Conservation (phyloP, 1,284 basidiomycete species). For the Papiliotrema fonsecae region DNA sequence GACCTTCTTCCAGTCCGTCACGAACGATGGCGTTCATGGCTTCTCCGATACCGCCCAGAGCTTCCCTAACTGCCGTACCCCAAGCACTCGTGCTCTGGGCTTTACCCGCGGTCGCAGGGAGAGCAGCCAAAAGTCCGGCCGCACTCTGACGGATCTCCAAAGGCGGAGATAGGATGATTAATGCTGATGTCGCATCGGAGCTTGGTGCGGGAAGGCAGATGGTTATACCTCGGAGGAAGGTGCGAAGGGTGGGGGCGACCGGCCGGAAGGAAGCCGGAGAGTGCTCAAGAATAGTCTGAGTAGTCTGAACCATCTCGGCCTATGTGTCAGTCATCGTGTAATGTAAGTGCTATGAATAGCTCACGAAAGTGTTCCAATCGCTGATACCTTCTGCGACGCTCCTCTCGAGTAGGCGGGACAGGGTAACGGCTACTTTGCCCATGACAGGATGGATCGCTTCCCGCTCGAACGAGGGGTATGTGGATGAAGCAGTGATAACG, state of each 20-base stretch:
- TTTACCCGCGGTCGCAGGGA: slow-evolving; percentile 41
- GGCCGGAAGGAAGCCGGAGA: slow-evolving; percentile 43
- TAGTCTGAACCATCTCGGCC: slow-evolving; percentile 15
- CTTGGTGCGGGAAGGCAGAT: slow-evolving; percentile 16
- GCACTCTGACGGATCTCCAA: slow-evolving; percentile 15
- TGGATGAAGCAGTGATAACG: slow-evolving; percentile 22
- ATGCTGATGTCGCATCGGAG: background rate
- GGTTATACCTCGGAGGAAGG: slow-evolving; percentile 23
- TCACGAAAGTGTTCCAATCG: slow-evolving; percentile 25
- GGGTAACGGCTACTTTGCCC: slow-evolving; percentile 37
- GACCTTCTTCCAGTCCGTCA: slow-evolving; percentile 39
- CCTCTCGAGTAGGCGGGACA: slow-evolving; percentile 30
- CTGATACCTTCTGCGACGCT: slow-evolving; percentile 8
- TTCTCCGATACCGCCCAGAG: slow-evolving; percentile 27
- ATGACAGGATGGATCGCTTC: slow-evolving; percentile 41
- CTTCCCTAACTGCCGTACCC: slow-evolving; percentile 32
- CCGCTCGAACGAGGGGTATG: slow-evolving; percentile 41
- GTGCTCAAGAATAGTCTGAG: slow-evolving; percentile 27
- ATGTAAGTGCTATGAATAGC: slow-evolving; percentile 1
- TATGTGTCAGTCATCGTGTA: slow-evolving; percentile 5
- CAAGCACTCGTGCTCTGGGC: slow-evolving; percentile 34
- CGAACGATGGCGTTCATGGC: slow-evolving; percentile 20
- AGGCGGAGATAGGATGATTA: background rate
- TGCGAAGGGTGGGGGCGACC: slow-evolving; percentile 21
- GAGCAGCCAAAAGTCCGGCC: slow-evolving; percentile 25